These are phyloP conservation scores for Sporopachydermia cereana DNA, from an alignment of 1,139 yeast species.

Conservation along the genomic window DNA sequence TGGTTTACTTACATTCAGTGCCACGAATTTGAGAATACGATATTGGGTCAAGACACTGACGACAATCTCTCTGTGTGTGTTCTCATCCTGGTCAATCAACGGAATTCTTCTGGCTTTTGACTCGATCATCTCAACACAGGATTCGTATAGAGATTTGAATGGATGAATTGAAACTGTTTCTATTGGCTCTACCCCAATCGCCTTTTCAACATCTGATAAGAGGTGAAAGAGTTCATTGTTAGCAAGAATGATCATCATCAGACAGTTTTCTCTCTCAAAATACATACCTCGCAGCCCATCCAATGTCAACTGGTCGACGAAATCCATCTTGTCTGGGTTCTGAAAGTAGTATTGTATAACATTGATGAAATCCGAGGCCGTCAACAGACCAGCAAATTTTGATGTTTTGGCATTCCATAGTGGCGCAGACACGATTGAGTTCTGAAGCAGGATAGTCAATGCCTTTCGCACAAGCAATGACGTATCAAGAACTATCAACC, in stretches of 20 bases:
- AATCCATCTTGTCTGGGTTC: slow-evolving; percentile 80
- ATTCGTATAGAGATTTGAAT: slow-evolving; percentile 79
- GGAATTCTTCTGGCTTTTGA: slow-evolving; percentile 92
- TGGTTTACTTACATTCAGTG: slow-evolving; percentile 46
- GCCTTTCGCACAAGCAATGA: slow-evolving; percentile 85
- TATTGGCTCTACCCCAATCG: slow-evolving; percentile 78
- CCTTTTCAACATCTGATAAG: slow-evolving; percentile 77
- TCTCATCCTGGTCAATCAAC: slow-evolving; percentile 86
- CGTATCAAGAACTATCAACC: slow-evolving; percentile 89
- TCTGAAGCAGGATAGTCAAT: slow-evolving; percentile 78
- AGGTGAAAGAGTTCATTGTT: no score
- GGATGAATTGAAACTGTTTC: slow-evolving; percentile 91
- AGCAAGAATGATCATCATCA: not conserved
- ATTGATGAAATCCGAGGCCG: slow-evolving; percentile 87
- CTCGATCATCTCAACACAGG: slow-evolving; percentile 85
- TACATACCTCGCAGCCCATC: slow-evolving; percentile 45
- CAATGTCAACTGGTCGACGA: slow-evolving; percentile 76
- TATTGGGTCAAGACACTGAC: slow-evolving; percentile 94
- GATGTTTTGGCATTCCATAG: slow-evolving; percentile 88
- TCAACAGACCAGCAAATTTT: slow-evolving; percentile 86
- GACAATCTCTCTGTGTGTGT: slow-evolving; percentile 85
- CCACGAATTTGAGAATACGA: slow-evolving; percentile 89
- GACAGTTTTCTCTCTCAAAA: not conserved
- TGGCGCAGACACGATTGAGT: slow-evolving; percentile 93
- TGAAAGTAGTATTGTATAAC: slow-evolving; percentile 93